phyloP scores from a whole-genome alignment of 139 green algal species.

The Volvox africanus region DNA sequence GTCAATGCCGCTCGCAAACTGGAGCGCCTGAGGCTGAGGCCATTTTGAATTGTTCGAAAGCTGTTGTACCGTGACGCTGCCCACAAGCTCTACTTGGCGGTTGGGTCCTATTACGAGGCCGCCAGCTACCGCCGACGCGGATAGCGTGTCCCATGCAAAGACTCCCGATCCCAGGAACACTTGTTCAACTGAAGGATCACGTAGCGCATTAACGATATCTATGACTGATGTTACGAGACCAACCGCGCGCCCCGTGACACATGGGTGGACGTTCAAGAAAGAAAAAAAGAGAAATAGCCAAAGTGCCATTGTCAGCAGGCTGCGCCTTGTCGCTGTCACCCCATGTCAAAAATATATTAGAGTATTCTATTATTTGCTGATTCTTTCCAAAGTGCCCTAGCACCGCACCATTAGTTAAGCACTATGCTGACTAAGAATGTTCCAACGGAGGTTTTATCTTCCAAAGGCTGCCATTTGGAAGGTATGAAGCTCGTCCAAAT shows the following conservation, averaged over 20 bases:
- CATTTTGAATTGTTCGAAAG: not conserved
- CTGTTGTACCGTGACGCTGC: not conserved
- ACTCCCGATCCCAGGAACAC: not conserved
- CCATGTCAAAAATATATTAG: no score
- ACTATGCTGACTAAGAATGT: no score
- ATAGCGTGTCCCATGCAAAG: not conserved
- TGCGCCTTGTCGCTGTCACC: no score
- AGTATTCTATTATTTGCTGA: no score
- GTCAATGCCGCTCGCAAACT: not conserved
- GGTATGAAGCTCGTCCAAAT: no score
- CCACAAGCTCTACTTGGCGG: slow-evolving; percentile 14
- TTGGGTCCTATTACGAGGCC: not conserved
- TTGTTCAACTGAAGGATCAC: not conserved
- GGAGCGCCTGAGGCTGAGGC: not conserved
- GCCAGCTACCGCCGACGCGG: not conserved
- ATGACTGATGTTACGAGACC: not conserved
- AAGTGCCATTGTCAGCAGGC: no score
- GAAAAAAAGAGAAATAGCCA: no score
- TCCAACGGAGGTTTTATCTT: no score
- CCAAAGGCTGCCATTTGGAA: no score
- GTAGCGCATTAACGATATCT: not conserved
- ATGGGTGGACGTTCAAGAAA: no score
- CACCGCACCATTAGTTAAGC: no score
- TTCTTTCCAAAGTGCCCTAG: no score
- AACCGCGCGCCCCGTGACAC: not conserved